phyloP scores from a whole-genome alignment of 1,284 basidiomycete species.

The Peniophora sp. region DNA sequence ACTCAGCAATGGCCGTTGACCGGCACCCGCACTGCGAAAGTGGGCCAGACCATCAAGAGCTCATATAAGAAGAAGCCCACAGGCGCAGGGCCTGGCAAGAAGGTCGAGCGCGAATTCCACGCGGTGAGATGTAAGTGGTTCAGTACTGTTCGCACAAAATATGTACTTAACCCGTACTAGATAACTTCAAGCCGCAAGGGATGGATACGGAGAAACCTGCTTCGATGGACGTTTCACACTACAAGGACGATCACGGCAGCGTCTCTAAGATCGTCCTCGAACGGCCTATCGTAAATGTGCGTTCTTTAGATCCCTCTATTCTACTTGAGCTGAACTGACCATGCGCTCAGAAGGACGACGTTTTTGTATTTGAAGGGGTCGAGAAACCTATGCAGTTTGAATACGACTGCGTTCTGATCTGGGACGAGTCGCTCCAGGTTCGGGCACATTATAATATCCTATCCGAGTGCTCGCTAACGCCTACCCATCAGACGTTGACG shows the following conservation, averaged over 20 bases:
- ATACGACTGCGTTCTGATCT: constrained; percentile 68
- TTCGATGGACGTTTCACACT: constrained; percentile 46
- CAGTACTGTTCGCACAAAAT: background rate
- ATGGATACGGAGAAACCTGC: constrained; percentile 59
- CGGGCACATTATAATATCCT: constrained; percentile 19
- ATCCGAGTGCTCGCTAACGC: background rate
- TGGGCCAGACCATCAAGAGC: constrained; percentile 5
- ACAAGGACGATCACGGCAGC: constrained; percentile 27
- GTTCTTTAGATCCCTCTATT: constrained; percentile 5
- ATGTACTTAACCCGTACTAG: constrained; percentile 25
- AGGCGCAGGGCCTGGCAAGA: no score
- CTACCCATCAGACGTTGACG: constrained; percentile 45
- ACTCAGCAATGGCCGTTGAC: background rate
- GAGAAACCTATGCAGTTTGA: constrained; percentile 50
- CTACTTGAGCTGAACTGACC: no score
- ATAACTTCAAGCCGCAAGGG: constrained; percentile 67
- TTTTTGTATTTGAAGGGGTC: constrained; percentile 46
- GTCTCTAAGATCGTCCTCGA: constrained; percentile 49
- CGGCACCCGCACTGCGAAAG: constrained; percentile 2
- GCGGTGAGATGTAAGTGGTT: constrained; percentile 56
- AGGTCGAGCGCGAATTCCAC: constrained; percentile 51
- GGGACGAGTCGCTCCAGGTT: constrained; percentile 63
- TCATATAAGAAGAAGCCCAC: constrained; percentile 35
- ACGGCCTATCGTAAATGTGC: constrained; percentile 54
- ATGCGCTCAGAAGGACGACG: constrained; percentile 32